Evolutionary conservation across 495 filamentous ascomycete genomes (phyloP).

Genomic region (Penicillium nucicola): DNA sequence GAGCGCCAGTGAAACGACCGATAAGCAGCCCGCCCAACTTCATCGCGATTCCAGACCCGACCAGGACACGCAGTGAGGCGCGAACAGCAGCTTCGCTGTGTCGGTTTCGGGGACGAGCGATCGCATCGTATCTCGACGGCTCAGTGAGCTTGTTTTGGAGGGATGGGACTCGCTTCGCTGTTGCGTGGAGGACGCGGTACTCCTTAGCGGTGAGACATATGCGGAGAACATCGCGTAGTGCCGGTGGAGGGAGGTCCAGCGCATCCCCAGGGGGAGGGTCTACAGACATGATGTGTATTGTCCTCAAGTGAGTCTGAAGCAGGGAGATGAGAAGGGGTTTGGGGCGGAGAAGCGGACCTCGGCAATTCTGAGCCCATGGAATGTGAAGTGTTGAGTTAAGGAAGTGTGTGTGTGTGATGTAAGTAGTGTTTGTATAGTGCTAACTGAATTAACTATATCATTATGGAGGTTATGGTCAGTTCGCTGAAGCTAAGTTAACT

Average conservation of each 20-base stretch:
- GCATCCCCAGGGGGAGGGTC: constrained; percentile 5
- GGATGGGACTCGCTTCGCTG: constrained; percentile 62
- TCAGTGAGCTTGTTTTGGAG: constrained; percentile 59
- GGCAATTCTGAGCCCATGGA: not conserved
- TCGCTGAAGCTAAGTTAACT: too few species aligned
- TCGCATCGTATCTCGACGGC: constrained; percentile 50
- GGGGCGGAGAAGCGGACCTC: constrained; percentile 3
- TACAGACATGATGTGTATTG: constrained; percentile 8
- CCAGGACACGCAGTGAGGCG: constrained; percentile 70
- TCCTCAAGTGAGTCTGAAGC: not conserved
- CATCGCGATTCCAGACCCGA: constrained; percentile 64
- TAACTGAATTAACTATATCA: too few species aligned
- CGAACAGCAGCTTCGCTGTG: constrained; percentile 79
- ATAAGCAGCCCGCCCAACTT: constrained; percentile 63
- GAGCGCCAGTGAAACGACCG: constrained; percentile 39
- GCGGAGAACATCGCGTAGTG: constrained; percentile 69
- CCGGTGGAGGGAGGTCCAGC: constrained; percentile 19
- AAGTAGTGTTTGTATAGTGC: too few species aligned
- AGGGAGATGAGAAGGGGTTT: constrained; percentile 3
- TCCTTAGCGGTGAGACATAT: constrained; percentile 82
- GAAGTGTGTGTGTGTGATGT: too few species aligned
- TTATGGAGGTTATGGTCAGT: not conserved
- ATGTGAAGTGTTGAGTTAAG: too few species aligned
- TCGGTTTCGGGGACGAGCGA: constrained; percentile 56
- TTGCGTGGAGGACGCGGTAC: constrained; percentile 77